Conservation (phyloP, 495 filamentous ascomycete genomes). For the Parathielavia appendiculata region DNA sequence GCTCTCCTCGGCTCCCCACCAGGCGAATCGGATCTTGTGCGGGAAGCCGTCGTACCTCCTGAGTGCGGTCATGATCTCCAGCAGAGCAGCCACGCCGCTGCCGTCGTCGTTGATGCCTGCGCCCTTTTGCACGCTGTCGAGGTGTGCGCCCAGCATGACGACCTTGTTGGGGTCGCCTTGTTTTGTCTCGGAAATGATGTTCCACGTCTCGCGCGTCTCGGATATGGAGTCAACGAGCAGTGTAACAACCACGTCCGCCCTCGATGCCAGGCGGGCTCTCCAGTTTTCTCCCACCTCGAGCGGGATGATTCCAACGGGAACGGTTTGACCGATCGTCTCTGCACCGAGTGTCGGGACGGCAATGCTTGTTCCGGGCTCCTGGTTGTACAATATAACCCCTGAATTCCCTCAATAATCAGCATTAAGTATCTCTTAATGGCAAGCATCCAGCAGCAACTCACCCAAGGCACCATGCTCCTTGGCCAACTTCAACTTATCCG, state of each 20-base stretch:
- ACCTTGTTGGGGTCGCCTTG: slow-evolving; percentile 59
- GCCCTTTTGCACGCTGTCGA: slow-evolving; percentile 59
- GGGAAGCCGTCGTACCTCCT: slow-evolving; percentile 52
- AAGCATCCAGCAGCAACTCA: slow-evolving; percentile 34
- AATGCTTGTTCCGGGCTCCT: slow-evolving; percentile 45
- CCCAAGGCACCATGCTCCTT: slow-evolving; percentile 55
- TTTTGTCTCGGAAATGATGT: slow-evolving; percentile 63
- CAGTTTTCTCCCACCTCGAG: slow-evolving; percentile 48
- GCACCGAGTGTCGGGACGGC: slow-evolving; percentile 45
- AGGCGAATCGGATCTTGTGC: slow-evolving; percentile 61
- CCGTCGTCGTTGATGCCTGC: slow-evolving; percentile 50
- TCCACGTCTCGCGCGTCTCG: slow-evolving; percentile 50
- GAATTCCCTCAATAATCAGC: neutral
- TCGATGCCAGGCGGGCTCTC: slow-evolving; percentile 36
- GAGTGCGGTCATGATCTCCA: slow-evolving; percentile 60
- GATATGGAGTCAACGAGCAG: slow-evolving; percentile 37
- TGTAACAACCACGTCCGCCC: slow-evolving; percentile 24
- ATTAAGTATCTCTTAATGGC: neutral
- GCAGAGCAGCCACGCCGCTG: slow-evolving; percentile 49
- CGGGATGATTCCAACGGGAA: slow-evolving; percentile 32
- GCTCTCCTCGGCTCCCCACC: slow-evolving; percentile 64
- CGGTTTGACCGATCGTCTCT: slow-evolving; percentile 26
- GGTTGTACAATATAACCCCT: slow-evolving; percentile 55
- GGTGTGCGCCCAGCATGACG: slow-evolving; percentile 60
- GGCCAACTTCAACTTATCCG: slow-evolving; percentile 53